A percentile compares a stretch with the other conserved stretches of the same genome.
These are phyloP conservation scores for Carex sylvatica DNA, from an alignment of 202 grass and related monocot species.

Conservation along the genomic window DNA sequence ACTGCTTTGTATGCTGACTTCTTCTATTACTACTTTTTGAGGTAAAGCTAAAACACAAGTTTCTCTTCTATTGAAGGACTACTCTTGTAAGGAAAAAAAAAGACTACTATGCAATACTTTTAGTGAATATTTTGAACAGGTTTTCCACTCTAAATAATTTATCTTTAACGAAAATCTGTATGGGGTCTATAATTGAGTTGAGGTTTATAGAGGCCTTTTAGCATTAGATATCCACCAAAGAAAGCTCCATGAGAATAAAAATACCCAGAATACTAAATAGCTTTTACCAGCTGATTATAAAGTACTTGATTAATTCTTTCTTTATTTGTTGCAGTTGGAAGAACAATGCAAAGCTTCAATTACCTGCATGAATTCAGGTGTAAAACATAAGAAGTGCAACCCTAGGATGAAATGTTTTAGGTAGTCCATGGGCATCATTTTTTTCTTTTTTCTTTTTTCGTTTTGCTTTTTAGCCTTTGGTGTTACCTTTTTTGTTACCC, in stretches of 20 bases:
- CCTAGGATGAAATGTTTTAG: slow-evolving; percentile 17
- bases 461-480: neutral
- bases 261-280: neutral
- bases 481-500: slow-evolving; percentile 19
- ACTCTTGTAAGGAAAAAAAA: no score
- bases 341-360: slow-evolving; percentile 87
- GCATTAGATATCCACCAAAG: neutral
- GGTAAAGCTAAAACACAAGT: slow-evolving; percentile 42
- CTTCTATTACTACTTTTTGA: slow-evolving; percentile 97
- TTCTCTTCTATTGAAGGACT: neutral
- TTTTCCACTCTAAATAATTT: neutral
- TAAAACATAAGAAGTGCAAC: neutral
- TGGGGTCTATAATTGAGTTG: slow-evolving; percentile 2
- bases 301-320: neutral
- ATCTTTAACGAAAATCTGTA: neutral
- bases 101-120: neutral
- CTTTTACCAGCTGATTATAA: neutral
- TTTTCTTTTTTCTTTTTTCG: neutral
- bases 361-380: slow-evolving; percentile 59
- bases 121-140: neutral
- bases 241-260: neutral
- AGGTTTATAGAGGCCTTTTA: neutral
- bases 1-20: slow-evolving; percentile 92
- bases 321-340: slow-evolving; percentile 66
- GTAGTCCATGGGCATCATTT: neutral